Conservation (phyloP, 257 asterid species). For the Nicotiana knightiana region DNA sequence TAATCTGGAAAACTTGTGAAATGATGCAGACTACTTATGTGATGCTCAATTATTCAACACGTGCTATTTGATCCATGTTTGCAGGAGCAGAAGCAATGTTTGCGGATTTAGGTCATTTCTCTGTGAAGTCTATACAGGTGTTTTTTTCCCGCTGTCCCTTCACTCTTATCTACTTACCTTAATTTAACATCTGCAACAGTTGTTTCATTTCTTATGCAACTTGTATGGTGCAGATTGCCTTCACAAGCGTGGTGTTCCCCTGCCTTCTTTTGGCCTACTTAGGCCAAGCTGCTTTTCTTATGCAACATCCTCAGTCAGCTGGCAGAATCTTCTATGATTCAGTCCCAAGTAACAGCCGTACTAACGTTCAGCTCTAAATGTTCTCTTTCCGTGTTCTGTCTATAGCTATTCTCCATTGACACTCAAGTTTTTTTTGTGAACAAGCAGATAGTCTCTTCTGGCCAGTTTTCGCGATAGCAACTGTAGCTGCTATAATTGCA, state of each 20-base stretch:
- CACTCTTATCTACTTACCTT: not conserved
- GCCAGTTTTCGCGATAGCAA: slow-evolving; percentile 83
- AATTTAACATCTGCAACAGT: not conserved
- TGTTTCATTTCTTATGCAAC: slow-evolving; percentile 2
- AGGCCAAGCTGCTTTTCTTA: slow-evolving; percentile 97
- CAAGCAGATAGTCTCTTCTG: slow-evolving; percentile 68
- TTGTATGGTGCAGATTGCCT: slow-evolving; percentile 63
- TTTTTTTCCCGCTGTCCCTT: not conserved
- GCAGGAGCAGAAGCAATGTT: slow-evolving; percentile 99
- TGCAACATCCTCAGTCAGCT: slow-evolving; percentile 56
- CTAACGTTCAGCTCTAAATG: not conserved
- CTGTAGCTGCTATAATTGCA: slow-evolving; percentile 89
- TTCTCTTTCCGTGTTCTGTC: not conserved
- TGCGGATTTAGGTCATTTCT: slow-evolving; percentile 95
- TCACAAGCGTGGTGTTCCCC: slow-evolving; percentile 75
- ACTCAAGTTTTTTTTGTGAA: slow-evolving; percentile 6
- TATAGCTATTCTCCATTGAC: slow-evolving; percentile 12
- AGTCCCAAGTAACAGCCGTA: slow-evolving; percentile 60
- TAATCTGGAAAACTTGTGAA: not conserved
- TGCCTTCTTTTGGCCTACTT: slow-evolving; percentile 91
- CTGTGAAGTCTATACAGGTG: slow-evolving; percentile 92
- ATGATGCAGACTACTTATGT: not conserved
- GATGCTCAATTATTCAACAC: not conserved
- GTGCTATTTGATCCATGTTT: not conserved
- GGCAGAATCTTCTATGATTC: slow-evolving; percentile 65